Percentiles rank a stretch among this genome's conserved stretches.
Evolutionary conservation across 108 stramenopile species (phyloP).

Genomic region (Fistulifera solaris): DNA sequence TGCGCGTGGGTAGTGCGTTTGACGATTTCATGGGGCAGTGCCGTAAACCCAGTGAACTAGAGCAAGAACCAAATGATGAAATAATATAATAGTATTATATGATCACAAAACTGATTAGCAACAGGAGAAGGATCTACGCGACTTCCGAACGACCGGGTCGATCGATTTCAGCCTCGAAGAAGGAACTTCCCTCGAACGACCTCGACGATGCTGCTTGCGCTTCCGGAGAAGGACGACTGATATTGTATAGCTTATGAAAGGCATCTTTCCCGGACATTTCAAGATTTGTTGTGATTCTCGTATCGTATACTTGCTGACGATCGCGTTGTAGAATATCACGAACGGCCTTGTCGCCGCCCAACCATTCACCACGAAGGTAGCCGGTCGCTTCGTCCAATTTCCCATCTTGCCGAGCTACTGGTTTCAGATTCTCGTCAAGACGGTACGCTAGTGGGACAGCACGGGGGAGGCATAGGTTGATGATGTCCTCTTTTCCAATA

Average conservation of each 20-base stretch:
- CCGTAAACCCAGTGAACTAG: constrained; percentile 6
- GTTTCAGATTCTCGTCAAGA: constrained; percentile 73
- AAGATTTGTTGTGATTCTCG: constrained; percentile 49
- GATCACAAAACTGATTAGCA: too few species aligned
- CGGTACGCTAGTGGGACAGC: constrained; percentile 86
- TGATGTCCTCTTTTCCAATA: constrained; percentile 84
- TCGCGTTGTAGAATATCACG: constrained; percentile 64
- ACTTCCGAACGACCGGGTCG: too few species aligned
- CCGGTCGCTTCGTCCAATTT: constrained; percentile 75
- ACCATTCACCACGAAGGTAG: constrained; percentile 68
- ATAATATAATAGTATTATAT: too few species aligned
- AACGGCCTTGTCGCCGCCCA: constrained; percentile 72
- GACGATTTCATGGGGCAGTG: constrained; percentile 69
- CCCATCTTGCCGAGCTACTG: constrained; percentile 53
- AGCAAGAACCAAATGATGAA: too few species aligned
- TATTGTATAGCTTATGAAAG: too few species aligned
- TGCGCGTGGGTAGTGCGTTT: constrained; percentile 49
- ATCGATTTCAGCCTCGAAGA: too few species aligned
- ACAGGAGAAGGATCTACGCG: too few species aligned
- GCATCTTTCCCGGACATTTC: constrained; percentile 26
- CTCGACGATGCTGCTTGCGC: too few species aligned
- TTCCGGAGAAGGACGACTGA: too few species aligned
- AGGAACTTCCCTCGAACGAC: too few species aligned
- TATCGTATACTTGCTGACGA: constrained; percentile 77
- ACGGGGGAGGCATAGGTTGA: constrained; percentile 82